Evolutionary conservation across 305 asterid species (phyloP), one percentile per base, ranked within the genome.

Genomic region (Rubia peregrina): DNA sequence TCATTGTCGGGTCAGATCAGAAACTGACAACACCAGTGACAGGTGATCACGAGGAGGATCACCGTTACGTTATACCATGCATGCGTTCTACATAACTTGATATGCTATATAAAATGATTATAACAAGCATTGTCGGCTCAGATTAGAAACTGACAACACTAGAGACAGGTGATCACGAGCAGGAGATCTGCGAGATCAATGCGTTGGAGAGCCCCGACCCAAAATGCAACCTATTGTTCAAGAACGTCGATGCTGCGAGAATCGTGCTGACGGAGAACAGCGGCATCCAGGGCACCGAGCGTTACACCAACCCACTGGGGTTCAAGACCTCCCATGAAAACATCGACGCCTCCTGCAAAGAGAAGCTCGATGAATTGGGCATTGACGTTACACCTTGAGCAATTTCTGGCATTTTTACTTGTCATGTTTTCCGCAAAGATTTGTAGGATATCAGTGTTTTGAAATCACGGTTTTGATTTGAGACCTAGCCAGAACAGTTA

Each of bases 231-330:
- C 78, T 69, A 26, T 67, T 76, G 0, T 75, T 85, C 74, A 56
- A 33, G 0, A 76, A 43, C 1, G 2, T 57, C 36, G 77, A 77
- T 24, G 80, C 24, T 16, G 79, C 89, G 1, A 71, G 77, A 13
- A 59, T 89, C 19, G 74, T 59, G 0, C 77, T 82, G 84, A 81
- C 88, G 5, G 70, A 76, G 19, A 82, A 85, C 76, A 73, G 41
- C 48, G 96, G 96, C 7, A 53, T 85, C 8, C 74, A 62, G 42
- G 56, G 72, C 21, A 48, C 56, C 9, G 68, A 38, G 19, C 87
- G 93, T 19, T 73, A 44, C 14, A 90, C 83, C 53, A 89, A 87
- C 40, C 86, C 90, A 16, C 76, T 89, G 16, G 88, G 88, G 0
- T 89, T 83, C 83, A 82, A 79, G 86, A 83, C 84, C 7, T 6